Evolutionary conservation across 192 early-diverging fungal genomes (phyloP).

Genomic region (Cladochytrium replicatum): DNA sequence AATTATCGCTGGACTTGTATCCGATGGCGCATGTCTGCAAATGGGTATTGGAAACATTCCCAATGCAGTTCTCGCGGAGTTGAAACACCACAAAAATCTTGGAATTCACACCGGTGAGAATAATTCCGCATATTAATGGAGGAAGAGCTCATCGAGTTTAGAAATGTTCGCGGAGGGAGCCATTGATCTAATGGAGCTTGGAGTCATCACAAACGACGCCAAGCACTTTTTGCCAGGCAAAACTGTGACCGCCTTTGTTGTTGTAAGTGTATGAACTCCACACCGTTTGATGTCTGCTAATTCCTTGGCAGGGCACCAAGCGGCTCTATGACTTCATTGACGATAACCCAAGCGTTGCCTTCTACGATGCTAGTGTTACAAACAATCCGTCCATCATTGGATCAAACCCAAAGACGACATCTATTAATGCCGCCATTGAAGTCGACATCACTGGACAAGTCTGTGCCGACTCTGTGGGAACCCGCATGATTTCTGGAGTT

Average conservation of each 20-base stretch:
- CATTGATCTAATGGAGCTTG: constrained; percentile 32
- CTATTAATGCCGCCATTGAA: constrained; percentile 42
- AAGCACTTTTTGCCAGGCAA: constrained; percentile 30
- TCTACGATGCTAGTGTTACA: constrained; percentile 28
- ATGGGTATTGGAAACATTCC: constrained; percentile 45
- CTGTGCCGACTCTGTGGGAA: constrained; percentile 38
- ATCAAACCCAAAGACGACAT: constrained; percentile 32
- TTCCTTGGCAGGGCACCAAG: constrained; percentile 7
- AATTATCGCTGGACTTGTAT: constrained; percentile 28
- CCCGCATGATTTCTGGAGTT: constrained; percentile 33
- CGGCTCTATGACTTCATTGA: constrained; percentile 37
- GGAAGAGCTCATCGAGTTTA: too few species aligned
- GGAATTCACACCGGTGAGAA: constrained; percentile 38
- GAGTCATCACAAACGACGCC: constrained; percentile 31
- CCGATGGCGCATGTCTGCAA: constrained; percentile 38
- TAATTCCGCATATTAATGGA: background rate
- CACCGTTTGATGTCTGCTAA: background rate
- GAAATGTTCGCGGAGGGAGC: constrained; percentile 42
- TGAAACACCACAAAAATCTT: constrained; percentile 33
- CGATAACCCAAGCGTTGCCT: constrained; percentile 32
- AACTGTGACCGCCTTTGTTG: constrained; percentile 29
- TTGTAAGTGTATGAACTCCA: constrained; percentile 7
- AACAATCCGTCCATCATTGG: constrained; percentile 41
- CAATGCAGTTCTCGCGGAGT: constrained; percentile 33
- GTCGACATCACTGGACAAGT: constrained; percentile 44